Base-by-base conservation (phyloP, 495 filamentous ascomycete species). In the Lepidopterella palustris region DNA sequence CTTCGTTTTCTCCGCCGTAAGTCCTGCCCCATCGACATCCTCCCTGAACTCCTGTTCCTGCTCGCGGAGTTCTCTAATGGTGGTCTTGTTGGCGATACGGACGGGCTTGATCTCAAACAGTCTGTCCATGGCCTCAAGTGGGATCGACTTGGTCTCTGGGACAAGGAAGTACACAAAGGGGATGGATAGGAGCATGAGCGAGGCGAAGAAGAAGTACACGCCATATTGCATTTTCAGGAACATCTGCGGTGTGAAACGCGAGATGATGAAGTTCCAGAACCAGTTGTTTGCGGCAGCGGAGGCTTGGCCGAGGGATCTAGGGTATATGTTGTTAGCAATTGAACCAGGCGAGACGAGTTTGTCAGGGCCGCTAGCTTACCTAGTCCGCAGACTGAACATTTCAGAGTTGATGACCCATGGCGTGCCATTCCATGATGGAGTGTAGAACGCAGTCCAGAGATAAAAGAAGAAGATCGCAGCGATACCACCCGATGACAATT, bases 401-500 rank as follows among this genome's bases (percentile, higher is more conserved):
- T 73, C 70, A 13, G 66, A 67, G 50, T 71, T 71, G 57, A 71
- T 56, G 29, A 73, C 72, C 72, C 72, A 75, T 23, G 72, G 71
- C 4, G 69, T 72, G 9, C 84, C 85, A 68, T 90, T 89, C 86
- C 86, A 90, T 3, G 83, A 82, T 0, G 87, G 82, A 5, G 86
- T 87, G 67, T 90, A 90, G 72, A 87, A 89, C 6, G 82, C 82
- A 3, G 86, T 89, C 84, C 86, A 89, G 15, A 90, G 78, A 66
- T 89, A 90, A 74, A 89, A 88, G 78, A 89, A 87, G 76, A 87
- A 87, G 47, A 89, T 82, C 32, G 86, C 86, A 0, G 82, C 81
- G 53, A 87, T 85, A 45, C 85, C 85, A 45, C 79, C 84, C 6
- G 79, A 70, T 5, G 74, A 72, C 54, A 87, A 71, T 4, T 68